These are phyloP conservation scores for Colletotrichum sp. DNA, from an alignment of 2,329 filamentous ascomycete genomes.

Conservation along the genomic window DNA sequence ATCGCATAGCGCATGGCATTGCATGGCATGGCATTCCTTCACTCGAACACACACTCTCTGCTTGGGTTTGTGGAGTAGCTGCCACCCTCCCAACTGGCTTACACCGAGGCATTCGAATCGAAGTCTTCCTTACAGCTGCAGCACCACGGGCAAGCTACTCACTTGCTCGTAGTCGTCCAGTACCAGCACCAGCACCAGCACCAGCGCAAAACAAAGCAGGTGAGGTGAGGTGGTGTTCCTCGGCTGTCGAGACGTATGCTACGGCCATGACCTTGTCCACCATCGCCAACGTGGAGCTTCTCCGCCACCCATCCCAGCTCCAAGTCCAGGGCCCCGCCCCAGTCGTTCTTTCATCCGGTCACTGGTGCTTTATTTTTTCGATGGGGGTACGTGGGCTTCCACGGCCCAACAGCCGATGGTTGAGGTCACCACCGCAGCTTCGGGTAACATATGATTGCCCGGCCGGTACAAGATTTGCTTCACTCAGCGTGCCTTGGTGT, in stretches of 20 bases:
- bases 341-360: background rate
- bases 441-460: background rate
- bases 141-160: background rate
- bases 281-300: slow-evolving; percentile 3
- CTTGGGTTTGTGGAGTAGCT: background rate
- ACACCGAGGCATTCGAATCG: slow-evolving; percentile 5
- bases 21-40: background rate
- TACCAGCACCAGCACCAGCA: background rate
- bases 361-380: background rate
- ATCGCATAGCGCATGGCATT: background rate
- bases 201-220: background rate
- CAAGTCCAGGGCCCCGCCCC: background rate
- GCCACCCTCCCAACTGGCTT: background rate
- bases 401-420: background rate
- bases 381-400: background rate
- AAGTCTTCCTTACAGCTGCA: background rate
- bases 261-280: background rate
- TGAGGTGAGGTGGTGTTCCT: background rate
- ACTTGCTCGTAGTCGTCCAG: background rate
- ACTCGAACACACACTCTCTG: background rate
- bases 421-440: background rate
- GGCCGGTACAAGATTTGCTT: background rate
- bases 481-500: background rate
- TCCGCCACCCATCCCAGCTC: background rate
- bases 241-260: background rate